Conservation (phyloP, 805 yeast species). For the Wickerhamiella cacticola region DNA sequence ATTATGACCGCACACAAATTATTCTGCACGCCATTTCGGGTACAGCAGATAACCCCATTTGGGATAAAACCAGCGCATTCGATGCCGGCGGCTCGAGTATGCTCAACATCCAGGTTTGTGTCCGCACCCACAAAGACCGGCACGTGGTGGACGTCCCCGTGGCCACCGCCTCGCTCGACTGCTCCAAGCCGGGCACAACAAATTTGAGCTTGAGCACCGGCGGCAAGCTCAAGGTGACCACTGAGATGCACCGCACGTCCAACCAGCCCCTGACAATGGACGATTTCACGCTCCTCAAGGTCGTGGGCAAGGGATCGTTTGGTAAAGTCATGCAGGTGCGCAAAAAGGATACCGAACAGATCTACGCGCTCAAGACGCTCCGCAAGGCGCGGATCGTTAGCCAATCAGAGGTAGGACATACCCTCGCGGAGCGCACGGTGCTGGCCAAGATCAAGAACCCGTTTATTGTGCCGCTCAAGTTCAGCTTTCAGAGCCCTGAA, state of each 20-base stretch:
- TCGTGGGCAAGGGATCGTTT: conserved; percentile 94
- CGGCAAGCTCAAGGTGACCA: conserved; percentile 18
- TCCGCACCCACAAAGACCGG: conserved; percentile 40
- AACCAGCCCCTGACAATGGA: conserved; percentile 61
- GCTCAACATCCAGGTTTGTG: conserved; percentile 65
- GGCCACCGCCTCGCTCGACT: conserved; percentile 33
- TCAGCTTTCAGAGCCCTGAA: conserved; percentile 94
- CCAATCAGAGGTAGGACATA: conserved; percentile 89
- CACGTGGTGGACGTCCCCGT: conserved; percentile 46
- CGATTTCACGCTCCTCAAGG: conserved; percentile 86
- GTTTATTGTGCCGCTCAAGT: conserved; percentile 90
- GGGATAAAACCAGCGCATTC: conserved; percentile 82
- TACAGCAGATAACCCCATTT: conserved; percentile 60
- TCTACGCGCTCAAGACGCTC: conserved; percentile 87
- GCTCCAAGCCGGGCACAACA: neutral
- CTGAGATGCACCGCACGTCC: conserved; percentile 22
- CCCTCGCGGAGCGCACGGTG: conserved; percentile 92
- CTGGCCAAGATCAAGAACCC: conserved; percentile 88
- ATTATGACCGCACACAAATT: conserved; percentile 89
- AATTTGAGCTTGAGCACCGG: conserved; percentile 8
- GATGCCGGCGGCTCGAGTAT: conserved; percentile 55
- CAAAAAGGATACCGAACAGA: conserved; percentile 87
- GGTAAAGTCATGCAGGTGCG: conserved; percentile 99
- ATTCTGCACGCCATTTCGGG: conserved; percentile 80
- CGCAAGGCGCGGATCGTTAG: conserved; percentile 91